Evolutionary conservation across 2,329 filamentous ascomycete species (phyloP), one percentile per base, ranked within the genome.

Genomic region (Scedosporium dehoogii): DNA sequence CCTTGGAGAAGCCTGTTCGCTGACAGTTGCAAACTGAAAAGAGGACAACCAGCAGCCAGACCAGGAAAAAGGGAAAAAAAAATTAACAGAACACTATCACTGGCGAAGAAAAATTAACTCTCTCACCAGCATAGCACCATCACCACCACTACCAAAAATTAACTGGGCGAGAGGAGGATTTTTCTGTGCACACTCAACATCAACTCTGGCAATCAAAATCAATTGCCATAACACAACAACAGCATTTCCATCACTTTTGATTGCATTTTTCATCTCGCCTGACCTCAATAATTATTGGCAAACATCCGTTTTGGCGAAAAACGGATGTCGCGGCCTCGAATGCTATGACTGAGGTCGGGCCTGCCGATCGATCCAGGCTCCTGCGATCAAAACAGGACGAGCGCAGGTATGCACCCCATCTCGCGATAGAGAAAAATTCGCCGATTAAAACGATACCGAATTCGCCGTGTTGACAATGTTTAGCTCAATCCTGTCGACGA

Each of bases 401-500:
- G 78, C 81, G 79, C 75, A 84, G 79, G 85, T 86, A 70, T 78
- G 80, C 77, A 63, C 65, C 64, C 64, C 68, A 67, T 71, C 73
- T 75, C 65, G 68, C 62, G 73, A 81, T 76, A 78, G 78, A 76
- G 76, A 75, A 67, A 68, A 72, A 72, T 79, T 77, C 78, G 78
- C 76, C 78, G 78, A 80, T 79, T 68, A 71, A 68, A 73, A 75
- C 68, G 73, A 77, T 82, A 67, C 72, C 62, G 69, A 70, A 75
- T 78, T 76, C 60, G 70, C 64, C 63, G 63, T 80, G 70, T 75
- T 85, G 66, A 84, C 72, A 48, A 25, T 65, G 65, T 68, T 64
- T 73, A 89, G 86, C 78, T 81, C 83, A 83, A 87, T 88, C 83
- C 85, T 89, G 81, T 83, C 82, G 76, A 91, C 89, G 82, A 89